Evolutionary conservation across 148 eudicot species (phyloP), one percentile per base, ranked within the genome.

Genomic region (Rheum nobile): DNA sequence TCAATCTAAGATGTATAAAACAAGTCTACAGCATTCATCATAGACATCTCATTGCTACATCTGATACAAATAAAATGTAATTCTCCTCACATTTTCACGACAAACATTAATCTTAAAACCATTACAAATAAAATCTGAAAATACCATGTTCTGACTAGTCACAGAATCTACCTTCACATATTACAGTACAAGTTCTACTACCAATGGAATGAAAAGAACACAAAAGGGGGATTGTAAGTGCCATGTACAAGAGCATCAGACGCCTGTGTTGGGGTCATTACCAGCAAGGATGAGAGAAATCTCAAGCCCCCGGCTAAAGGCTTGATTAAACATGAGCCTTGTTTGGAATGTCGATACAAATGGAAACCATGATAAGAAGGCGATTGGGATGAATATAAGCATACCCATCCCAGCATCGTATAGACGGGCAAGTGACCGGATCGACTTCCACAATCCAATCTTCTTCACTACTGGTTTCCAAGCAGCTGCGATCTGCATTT

Each of bases 321-420:
- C 99, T 82, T 96, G 99, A 83, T 96, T 96, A 88, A 90, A 96
- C 99, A 96, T 92, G 47, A 96, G 94, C 69, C 97, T 84, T 19
- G 97, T 92, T 84, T 96, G 97, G 86, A 96, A 96, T 24, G 99
- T 96, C 6, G 99, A 96, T 8, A 89, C 79, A 37, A 96, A 96
- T 0, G 99, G 99, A 75, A 96, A 92, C 99, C 99, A 96, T 54
- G 97, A 92, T 74, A 82, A 86, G 6, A 96, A 76, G 32, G 99
- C 99, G 50, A 96, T 83, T 0, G 99, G 99, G 44, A 96, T 81
- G 84, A 96, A 96, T 57, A 96, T 84, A 17, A 92, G 61, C 88
- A 96, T 90, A 28, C 99, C 99, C 97, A 92, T 96, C 38, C 95
- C 95, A 39, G 99, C 99, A 83, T 96, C 99, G 47, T 90, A 92